Evolutionary conservation across 192 early-diverging fungal species (phyloP).

Genomic region (Rhizophagus sp.): DNA sequence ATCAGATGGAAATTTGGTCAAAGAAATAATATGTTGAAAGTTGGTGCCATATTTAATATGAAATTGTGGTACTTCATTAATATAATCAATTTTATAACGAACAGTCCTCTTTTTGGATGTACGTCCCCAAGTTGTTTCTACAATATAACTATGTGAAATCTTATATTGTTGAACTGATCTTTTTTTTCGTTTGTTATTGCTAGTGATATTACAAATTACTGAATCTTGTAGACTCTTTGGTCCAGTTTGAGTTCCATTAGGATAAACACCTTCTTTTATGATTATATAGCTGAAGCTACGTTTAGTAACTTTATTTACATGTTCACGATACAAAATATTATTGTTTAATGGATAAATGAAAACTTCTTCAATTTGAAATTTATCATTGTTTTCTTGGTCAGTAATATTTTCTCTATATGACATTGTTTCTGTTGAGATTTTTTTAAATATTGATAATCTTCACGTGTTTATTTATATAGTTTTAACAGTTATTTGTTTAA

Average conservation of each 20-base stretch:
- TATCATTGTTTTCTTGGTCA: not conserved
- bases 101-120: not conserved
- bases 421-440: not conserved
- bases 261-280: slow-evolving; percentile 19
- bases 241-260: no score
- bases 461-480: not conserved
- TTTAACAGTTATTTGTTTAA: not conserved
- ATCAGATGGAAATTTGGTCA: not conserved
- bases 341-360: not conserved
- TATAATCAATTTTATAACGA: slow-evolving; percentile 7
- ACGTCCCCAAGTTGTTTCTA: slow-evolving; percentile 6
- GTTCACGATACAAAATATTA: not conserved
- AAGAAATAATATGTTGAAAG: not conserved
- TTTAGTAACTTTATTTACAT: not conserved
- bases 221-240: no score
- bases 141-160: slow-evolving; percentile 17
- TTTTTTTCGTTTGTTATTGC: not conserved
- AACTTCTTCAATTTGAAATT: not conserved
- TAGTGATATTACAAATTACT: no score
- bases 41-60: not conserved
- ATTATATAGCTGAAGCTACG: not conserved
- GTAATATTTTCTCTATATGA: not conserved
- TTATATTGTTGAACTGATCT: not conserved
- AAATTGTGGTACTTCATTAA: not conserved
- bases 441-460: no score